A percentile compares a stretch with the other conserved stretches of the same genome.
Conservation (phyloP, 1,139 yeast genomes). For the Candida sojae region DNA sequence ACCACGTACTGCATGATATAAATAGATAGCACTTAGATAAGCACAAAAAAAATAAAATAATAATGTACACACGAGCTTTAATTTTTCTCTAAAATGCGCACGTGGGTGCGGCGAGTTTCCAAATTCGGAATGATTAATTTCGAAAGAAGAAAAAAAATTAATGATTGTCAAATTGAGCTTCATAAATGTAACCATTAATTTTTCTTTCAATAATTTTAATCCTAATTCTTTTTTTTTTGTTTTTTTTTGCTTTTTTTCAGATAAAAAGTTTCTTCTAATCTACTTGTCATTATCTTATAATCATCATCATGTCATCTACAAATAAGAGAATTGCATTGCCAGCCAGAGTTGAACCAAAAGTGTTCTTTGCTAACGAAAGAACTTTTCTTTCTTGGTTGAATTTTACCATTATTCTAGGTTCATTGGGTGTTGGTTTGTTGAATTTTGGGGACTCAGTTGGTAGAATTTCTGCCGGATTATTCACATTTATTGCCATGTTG, state of each 20-base stretch:
- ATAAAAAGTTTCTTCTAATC: not conserved
- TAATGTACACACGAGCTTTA: not conserved
- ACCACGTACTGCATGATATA: conserved; percentile 34
- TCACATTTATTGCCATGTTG: conserved; percentile 94
- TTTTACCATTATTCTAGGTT: conserved; percentile 95
- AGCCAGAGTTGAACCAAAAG: conserved; percentile 97
- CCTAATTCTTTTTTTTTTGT: not conserved
- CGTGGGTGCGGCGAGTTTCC: conserved; percentile 1
- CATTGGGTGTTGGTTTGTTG: conserved; percentile 91
- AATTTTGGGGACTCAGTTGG: conserved; percentile 96
- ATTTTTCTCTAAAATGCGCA: not conserved
- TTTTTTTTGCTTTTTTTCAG: not conserved
- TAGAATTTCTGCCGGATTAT: conserved; percentile 88
- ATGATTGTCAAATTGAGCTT: not conserved
- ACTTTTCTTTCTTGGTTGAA: conserved; percentile 97
- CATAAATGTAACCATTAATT: not conserved
- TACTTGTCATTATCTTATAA: not conserved
- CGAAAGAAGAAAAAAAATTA: not conserved
- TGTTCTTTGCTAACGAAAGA: conserved; percentile 97
- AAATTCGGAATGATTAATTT: not conserved
- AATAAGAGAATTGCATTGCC: conserved; percentile 93
- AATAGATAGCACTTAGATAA: not conserved
- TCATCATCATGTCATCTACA: conserved; percentile 24
- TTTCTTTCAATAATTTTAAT: not conserved
- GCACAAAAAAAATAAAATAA: not conserved